Percentiles rank a stretch among this genome's conserved stretches.
Conservation (phyloP, 257 asterid species). For the Haberlea rhodopensis region DNA sequence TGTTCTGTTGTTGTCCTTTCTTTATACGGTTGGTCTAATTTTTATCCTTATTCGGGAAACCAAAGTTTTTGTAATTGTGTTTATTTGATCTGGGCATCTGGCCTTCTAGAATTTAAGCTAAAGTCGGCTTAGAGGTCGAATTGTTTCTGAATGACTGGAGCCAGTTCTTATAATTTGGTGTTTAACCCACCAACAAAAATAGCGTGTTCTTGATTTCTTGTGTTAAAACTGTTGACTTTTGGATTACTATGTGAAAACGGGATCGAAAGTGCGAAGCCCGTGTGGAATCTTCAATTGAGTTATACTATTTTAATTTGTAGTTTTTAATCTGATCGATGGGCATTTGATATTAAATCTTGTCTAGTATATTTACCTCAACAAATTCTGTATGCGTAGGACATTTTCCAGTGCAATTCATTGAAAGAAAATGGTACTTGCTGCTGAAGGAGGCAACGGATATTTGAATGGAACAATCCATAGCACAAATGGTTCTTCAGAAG, state of each 20-base stretch:
- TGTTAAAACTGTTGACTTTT: slow-evolving; percentile 29
- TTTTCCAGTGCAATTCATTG: slow-evolving; percentile 14
- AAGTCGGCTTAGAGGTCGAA: slow-evolving; percentile 30
- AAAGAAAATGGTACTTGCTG: slow-evolving; percentile 49
- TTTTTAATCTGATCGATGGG: slow-evolving; percentile 1
- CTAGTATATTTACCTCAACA: background rate
- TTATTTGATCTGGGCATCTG: background rate
- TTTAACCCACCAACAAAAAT: slow-evolving; percentile 19
- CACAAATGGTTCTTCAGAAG: slow-evolving; percentile 49
- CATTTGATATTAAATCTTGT: slow-evolving; percentile 21
- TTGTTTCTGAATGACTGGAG: slow-evolving; percentile 22
- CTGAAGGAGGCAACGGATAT: slow-evolving; percentile 34
- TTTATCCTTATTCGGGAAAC: slow-evolving; percentile 26
- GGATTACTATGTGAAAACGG: slow-evolving; percentile 14
- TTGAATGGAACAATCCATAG: slow-evolving; percentile 46
- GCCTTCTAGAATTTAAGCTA: slow-evolving; percentile 25
- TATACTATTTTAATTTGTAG: slow-evolving; percentile 3
- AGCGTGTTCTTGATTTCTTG: slow-evolving; percentile 24
- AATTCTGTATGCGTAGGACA: slow-evolving; percentile 2
- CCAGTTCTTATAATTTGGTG: slow-evolving; percentile 19
- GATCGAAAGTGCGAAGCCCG: slow-evolving; percentile 14
- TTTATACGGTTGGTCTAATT: slow-evolving; percentile 24
- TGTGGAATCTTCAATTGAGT: slow-evolving; percentile 13
- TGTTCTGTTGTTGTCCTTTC: slow-evolving; percentile 4
- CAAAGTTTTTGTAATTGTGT: slow-evolving; percentile 3